Conservation (phyloP, 2,329 filamentous ascomycete species). For the Fusarium falciforme region DNA sequence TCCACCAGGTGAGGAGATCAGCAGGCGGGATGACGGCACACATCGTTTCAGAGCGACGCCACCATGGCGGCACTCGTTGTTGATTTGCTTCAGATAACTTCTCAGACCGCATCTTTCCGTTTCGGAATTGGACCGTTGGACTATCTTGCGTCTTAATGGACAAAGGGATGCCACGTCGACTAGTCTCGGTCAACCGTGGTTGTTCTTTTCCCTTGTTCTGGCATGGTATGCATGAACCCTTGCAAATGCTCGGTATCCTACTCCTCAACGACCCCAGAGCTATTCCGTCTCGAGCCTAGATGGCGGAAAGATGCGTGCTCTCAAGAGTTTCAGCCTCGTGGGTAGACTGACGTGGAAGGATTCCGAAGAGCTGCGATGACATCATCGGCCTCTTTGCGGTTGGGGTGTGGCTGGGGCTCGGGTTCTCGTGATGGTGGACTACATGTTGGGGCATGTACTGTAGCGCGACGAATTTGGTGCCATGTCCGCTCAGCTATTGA, state of each 20-base stretch:
- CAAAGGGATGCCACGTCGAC: slow-evolving; percentile 41
- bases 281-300: background rate
- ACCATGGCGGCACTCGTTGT: slow-evolving; percentile 14
- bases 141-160: slow-evolving; percentile 8
- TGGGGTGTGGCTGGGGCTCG: slow-evolving; percentile 25
- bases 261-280: slow-evolving; percentile 1
- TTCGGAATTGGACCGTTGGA: background rate
- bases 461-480: slow-evolving; percentile 19
- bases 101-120: background rate
- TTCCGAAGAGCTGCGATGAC: slow-evolving; percentile 34
- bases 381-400: slow-evolving; percentile 28
- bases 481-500: slow-evolving; percentile 22
- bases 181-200: slow-evolving; percentile 21
- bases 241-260: slow-evolving; percentile 13
- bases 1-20: slow-evolving; percentile 22
- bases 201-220: slow-evolving; percentile 19
- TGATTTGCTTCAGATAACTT: background rate
- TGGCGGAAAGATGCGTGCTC: slow-evolving; percentile 4
- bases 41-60: slow-evolving; percentile 24
- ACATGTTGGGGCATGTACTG: slow-evolving; percentile 16
- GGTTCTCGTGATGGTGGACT: slow-evolving; percentile 21
- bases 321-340: slow-evolving; percentile 42
- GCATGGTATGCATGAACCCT: slow-evolving; percentile 9
- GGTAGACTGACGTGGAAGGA: slow-evolving; percentile 40
- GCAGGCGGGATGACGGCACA: slow-evolving; percentile 22